Conservation (phyloP, 495 filamentous ascomycete genomes). For the Penicillium parvum region DNA sequence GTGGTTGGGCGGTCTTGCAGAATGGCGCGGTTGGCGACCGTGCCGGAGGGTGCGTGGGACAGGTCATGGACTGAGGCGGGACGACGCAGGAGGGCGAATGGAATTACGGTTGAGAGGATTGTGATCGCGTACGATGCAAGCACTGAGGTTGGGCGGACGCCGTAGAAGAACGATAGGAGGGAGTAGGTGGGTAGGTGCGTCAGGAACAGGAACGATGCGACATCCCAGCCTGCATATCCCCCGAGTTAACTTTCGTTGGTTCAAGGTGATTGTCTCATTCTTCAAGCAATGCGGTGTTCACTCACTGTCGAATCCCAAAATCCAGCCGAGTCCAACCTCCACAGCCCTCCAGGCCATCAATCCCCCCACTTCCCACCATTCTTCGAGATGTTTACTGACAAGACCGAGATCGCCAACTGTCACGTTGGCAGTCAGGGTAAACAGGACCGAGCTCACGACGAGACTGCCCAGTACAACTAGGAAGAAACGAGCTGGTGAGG, state of each 20-base stretch:
- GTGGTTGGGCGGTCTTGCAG: constrained; percentile 61
- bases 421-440: constrained; percentile 48
- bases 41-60: constrained; percentile 33
- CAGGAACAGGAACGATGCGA: constrained; percentile 61
- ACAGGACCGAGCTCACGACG: constrained; percentile 50
- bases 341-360: constrained; percentile 63
- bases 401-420: constrained; percentile 53
- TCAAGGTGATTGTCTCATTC: neutral
- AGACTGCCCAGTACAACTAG: constrained; percentile 63
- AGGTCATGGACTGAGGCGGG: constrained; percentile 58
- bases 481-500: constrained; percentile 53
- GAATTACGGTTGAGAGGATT: constrained; percentile 59
- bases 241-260: constrained; percentile 1
- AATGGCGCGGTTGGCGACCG: constrained; percentile 63
- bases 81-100: constrained; percentile 66
- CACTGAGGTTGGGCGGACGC: constrained; percentile 53
- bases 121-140: constrained; percentile 58
- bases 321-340: constrained; percentile 68
- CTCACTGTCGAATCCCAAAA: constrained; percentile 63
- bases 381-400: constrained; percentile 57
- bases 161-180: constrained; percentile 71
- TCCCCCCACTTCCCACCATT: constrained; percentile 56
- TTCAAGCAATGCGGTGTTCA: neutral
- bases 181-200: constrained; percentile 66
- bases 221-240: constrained; percentile 54